These are phyloP conservation scores for Nigrospora oryzae DNA, from an alignment of 2,329 filamentous ascomycete species.

Conservation along the genomic window DNA sequence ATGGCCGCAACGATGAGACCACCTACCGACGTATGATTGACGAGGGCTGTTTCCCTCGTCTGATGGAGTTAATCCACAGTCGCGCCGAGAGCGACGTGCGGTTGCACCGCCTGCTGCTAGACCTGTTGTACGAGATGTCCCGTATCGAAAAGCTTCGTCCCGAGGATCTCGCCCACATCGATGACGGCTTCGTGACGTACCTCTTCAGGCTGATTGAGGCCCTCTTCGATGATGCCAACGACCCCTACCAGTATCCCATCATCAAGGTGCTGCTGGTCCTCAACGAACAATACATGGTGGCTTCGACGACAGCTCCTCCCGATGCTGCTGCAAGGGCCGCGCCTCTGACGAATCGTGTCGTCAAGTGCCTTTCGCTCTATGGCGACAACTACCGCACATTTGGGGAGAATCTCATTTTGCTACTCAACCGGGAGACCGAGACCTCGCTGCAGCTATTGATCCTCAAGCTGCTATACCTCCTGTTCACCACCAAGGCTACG, in stretches of 20 bases:
- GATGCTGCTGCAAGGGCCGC: slow-evolving; percentile 30
- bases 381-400: slow-evolving; percentile 85
- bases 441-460: slow-evolving; percentile 94
- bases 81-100: slow-evolving; percentile 57
- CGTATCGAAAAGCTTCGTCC: slow-evolving; percentile 74
- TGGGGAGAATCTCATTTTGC: slow-evolving; percentile 91
- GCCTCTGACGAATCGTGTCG: slow-evolving; percentile 79
- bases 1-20: slow-evolving; percentile 69
- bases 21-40: slow-evolving; percentile 82
- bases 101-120: slow-evolving; percentile 73
- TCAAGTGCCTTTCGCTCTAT: slow-evolving; percentile 79
- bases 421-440: slow-evolving; percentile 91
- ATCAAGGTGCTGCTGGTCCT: slow-evolving; percentile 92
- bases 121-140: slow-evolving; percentile 94
- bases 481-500: slow-evolving; percentile 86
- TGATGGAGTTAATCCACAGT: slow-evolving; percentile 72
- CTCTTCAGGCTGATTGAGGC: slow-evolving; percentile 85
- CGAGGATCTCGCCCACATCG: slow-evolving; percentile 68
- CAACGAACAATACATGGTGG: slow-evolving; percentile 97
- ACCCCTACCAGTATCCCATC: slow-evolving; percentile 92
- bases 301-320: slow-evolving; percentile 44
- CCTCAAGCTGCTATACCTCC: slow-evolving; percentile 85
- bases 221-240: slow-evolving; percentile 75
- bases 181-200: slow-evolving; percentile 75
- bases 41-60: slow-evolving; percentile 73